Conservation (phyloP, 140 eudicot genomes). For the Eryngium alpinum region DNA sequence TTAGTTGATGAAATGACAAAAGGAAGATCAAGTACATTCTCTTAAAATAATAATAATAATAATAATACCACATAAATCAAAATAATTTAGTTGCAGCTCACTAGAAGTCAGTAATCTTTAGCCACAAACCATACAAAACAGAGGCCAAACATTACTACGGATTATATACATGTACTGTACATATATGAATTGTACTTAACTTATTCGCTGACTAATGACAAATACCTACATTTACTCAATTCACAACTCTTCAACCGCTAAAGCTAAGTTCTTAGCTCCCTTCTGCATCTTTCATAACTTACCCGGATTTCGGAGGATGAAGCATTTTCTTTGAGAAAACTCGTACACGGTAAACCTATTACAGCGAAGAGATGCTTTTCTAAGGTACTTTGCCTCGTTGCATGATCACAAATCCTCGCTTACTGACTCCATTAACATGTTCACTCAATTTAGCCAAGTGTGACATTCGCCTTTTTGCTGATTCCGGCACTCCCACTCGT, state of each 20-base stretch:
- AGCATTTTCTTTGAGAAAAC: neutral
- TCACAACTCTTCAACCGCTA: neutral
- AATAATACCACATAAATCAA: neutral
- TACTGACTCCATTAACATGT: slow-evolving; percentile 60
- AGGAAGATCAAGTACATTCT: neutral
- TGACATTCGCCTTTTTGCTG: slow-evolving; percentile 64
- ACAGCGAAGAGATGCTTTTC: neutral
- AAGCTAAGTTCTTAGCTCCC: neutral
- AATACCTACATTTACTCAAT: neutral
- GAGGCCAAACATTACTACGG: neutral
- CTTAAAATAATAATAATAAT: neutral
- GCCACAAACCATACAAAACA: neutral
- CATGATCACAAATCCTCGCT: slow-evolving; percentile 76
- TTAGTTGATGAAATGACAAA: neutral
- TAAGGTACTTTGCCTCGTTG: slow-evolving; percentile 80
- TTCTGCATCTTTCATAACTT: neutral
- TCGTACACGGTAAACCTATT: neutral
- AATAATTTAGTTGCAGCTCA: no score
- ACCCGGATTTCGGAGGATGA: neutral
- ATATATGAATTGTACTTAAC: neutral
- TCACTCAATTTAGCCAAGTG: slow-evolving; percentile 79
- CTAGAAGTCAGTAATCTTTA: neutral
- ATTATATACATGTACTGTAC: neutral
- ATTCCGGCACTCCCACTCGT: slow-evolving; percentile 42
- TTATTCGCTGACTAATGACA: neutral